Base-by-base conservation (phyloP, 495 filamentous ascomycete genomes). In the Xylaria sp. region DNA sequence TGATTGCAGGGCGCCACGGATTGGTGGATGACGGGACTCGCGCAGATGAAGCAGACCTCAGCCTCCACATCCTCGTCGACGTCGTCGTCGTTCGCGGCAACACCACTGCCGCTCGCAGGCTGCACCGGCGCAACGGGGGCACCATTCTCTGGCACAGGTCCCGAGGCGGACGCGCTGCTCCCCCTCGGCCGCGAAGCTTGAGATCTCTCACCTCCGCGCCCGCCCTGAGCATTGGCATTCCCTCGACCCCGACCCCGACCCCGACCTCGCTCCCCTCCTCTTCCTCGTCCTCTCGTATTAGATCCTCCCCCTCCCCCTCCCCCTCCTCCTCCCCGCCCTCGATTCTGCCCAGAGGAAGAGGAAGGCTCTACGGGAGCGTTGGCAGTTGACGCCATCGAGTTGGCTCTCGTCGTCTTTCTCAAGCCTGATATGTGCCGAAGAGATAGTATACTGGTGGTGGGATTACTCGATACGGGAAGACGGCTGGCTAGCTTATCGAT, bases 1-100 rank as follows among this genome's bases (percentile, higher is more conserved):
- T 99, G 97, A 78, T 96, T 97, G 80, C 96, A 99, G 17, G 96
- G 96, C 21, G 94, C 89, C 58, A 98, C 87, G 4, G 93, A 91
- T 65, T 90, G 90, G 83, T 97, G 94, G 59, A 89, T 88, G 62
- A 98, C 91, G 1, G 88, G 88, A 50, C 92, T 95, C 31, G 97
- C 94, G 79, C 96, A 99, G 71, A 99, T 98, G 81, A 98, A 98
- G 85, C 96, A 99, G 67, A 97, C 86, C 62, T 97, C 93, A 11
- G 86, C 88, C 71, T 95, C 93, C 31, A 85, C 84, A 48, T 89
- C 89, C 68, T 90, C 78, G 14, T 69, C 76, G 29, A 58, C 78
- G 31, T 33, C 76, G 29, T 61, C 78, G 31, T 33, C 67, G 21
- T 65, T 68, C 21, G 43, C 69, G 50, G 41, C 53, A 8, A 59